These are phyloP conservation scores for Hypoxylon crocopeplum DNA, from an alignment of 495 filamentous ascomycete species.

Conservation along the genomic window DNA sequence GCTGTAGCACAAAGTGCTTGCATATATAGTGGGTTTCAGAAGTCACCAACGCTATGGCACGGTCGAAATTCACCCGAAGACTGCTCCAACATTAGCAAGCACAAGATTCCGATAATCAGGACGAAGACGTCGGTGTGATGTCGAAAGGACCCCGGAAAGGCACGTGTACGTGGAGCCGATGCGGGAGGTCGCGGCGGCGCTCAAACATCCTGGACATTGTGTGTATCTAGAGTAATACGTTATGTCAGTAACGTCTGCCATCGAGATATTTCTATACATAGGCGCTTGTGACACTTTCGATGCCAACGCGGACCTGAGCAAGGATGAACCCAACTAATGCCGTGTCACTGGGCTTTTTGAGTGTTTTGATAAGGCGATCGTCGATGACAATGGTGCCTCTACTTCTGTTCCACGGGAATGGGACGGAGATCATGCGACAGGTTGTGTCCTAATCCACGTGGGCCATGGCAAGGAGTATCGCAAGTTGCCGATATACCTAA, in stretches of 20 bases:
- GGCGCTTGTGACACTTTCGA: slow-evolving; percentile 17
- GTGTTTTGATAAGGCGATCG: slow-evolving; percentile 1
- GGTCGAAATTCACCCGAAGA: background rate
- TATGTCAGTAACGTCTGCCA: background rate
- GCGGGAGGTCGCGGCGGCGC: background rate
- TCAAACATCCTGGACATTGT: background rate
- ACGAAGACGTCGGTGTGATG: background rate
- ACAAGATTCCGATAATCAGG: slow-evolving; percentile 1
- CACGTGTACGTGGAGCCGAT: slow-evolving; percentile 23
- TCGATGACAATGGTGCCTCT: background rate
- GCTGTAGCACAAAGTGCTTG: slow-evolving; percentile 28
- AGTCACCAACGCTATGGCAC: background rate
- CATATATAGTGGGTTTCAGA: slow-evolving; percentile 17
- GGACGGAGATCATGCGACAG: slow-evolving; percentile 23
- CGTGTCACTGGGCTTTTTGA: background rate
- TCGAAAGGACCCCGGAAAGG: slow-evolving; percentile 7
- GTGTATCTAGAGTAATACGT: slow-evolving; percentile 14
- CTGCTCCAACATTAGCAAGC: slow-evolving; percentile 6
- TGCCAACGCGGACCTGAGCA: slow-evolving; percentile 2
- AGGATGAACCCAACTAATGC: background rate
- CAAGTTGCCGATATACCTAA: slow-evolving; percentile 13
- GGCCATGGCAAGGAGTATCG: slow-evolving; percentile 1
- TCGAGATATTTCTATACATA: slow-evolving; percentile 19
- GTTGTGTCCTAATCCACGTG: background rate
- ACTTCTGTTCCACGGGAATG: slow-evolving; percentile 14